Evolutionary conservation across 441 rosid genomes (phyloP).

Genomic region (Euphorbia celastroides): DNA sequence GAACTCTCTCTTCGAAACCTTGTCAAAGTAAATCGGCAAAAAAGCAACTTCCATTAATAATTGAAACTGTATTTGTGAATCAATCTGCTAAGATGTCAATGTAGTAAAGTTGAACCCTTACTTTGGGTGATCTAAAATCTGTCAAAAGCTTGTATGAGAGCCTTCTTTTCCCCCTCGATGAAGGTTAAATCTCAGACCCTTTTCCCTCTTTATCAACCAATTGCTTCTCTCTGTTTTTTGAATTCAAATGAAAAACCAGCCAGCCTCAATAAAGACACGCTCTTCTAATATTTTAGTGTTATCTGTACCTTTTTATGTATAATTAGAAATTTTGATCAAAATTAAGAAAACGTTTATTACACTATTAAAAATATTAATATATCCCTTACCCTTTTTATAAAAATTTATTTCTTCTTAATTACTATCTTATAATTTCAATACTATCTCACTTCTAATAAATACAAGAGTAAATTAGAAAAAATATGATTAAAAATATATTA

Average conservation of each 20-base stretch:
- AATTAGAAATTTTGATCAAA: too few relatives aligned
- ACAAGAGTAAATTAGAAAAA: not conserved
- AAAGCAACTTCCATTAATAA: not conserved
- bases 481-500: not conserved
- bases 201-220: conserved; percentile 7
- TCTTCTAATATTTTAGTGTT: not conserved
- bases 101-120: conserved; percentile 9
- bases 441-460: too few relatives aligned
- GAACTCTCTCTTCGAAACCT: conserved; percentile 7
- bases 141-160: not conserved
- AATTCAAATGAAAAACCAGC: not conserved
- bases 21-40: not conserved
- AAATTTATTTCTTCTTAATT: too few relatives aligned
- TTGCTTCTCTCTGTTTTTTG: not conserved
- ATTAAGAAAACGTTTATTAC: too few relatives aligned
- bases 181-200: not conserved
- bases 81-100: not conserved
- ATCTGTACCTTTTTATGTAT: too few relatives aligned
- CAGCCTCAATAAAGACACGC: not conserved
- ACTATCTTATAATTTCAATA: too few relatives aligned
- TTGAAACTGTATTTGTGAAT: not conserved
- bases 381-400: too few relatives aligned
- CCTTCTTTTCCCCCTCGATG: not conserved
- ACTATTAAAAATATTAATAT: too few relatives aligned
- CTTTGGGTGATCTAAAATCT: not conserved